Evolutionary conservation across 2,329 filamentous ascomycete genomes (phyloP).

Genomic region (Arthrobotrys sinensis): DNA sequence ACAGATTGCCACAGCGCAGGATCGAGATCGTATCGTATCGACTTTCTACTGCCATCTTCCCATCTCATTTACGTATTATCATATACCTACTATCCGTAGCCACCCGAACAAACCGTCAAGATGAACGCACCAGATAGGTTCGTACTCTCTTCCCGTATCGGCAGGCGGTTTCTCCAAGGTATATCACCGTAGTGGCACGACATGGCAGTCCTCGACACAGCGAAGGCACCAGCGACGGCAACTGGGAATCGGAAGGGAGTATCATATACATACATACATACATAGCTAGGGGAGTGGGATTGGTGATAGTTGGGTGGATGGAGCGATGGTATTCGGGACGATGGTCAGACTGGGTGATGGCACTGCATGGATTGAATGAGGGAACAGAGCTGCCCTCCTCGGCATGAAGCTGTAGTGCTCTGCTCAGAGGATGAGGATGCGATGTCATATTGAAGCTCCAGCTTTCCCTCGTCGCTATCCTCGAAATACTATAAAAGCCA

Average conservation of each 20-base stretch:
- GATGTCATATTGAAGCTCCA: too few relatives aligned
- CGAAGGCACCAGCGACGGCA: not conserved
- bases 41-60: not conserved
- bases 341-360: too few relatives aligned
- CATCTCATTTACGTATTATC: not conserved
- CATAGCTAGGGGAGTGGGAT: too few relatives aligned
- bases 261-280: too few relatives aligned
- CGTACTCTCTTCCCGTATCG: slow-evolving; percentile 7
- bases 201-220: too few relatives aligned
- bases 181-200: not conserved
- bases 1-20: too few relatives aligned
- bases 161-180: slow-evolving; percentile 36
- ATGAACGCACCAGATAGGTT: slow-evolving; percentile 60
- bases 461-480: not conserved
- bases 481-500: not conserved
- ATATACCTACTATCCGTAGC: not conserved
- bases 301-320: too few relatives aligned
- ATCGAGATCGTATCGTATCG: not conserved
- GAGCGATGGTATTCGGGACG: too few relatives aligned
- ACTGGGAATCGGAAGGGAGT: not conserved
- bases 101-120: slow-evolving; percentile 25
- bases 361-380: too few relatives aligned
- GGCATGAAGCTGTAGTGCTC: too few relatives aligned
- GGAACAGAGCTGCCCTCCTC: too few relatives aligned
- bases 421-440: too few relatives aligned